These are phyloP conservation scores for Rhododendron molle DNA, from an alignment of 148 eudicot species.

Conservation along the genomic window DNA sequence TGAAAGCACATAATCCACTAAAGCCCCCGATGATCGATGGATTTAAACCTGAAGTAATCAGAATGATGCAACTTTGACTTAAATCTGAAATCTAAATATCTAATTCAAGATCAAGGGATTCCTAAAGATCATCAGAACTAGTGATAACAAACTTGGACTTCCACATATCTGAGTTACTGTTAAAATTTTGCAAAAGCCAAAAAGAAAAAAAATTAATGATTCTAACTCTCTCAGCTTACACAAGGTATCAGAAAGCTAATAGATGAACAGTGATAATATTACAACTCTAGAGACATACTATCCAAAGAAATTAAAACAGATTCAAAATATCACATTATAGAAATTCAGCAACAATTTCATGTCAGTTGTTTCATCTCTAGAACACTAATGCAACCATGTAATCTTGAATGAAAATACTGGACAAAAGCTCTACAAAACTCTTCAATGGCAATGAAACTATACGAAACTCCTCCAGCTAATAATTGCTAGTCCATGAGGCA, in stretches of 20 bases:
- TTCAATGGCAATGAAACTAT: not conserved
- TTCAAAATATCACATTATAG: not conserved
- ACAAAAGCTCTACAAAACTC: not conserved
- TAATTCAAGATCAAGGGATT: constrained; percentile 1
- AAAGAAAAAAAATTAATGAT: not conserved
- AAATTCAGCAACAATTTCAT: not conserved
- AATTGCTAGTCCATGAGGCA: not conserved
- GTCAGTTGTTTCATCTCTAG: not conserved
- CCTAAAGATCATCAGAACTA: not conserved
- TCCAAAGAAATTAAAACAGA: not conserved
- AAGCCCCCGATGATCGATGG: constrained; percentile 80
- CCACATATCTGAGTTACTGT: not conserved
- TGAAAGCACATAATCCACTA: constrained; percentile 91
- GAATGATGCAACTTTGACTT: not conserved
- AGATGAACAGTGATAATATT: not conserved
- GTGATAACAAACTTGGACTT: not conserved
- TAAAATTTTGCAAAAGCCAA: not conserved
- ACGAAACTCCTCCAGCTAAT: not conserved
- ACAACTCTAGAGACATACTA: not conserved
- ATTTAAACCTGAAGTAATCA: constrained; percentile 60
- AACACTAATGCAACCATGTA: not conserved
- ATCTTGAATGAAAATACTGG: not conserved
- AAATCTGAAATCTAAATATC: not conserved
- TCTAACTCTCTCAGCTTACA: not conserved
- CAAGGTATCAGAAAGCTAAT: not conserved